These are phyloP conservation scores for Scleroderma citrinum DNA, from an alignment of 768 basidiomycete species.

Conservation along the genomic window DNA sequence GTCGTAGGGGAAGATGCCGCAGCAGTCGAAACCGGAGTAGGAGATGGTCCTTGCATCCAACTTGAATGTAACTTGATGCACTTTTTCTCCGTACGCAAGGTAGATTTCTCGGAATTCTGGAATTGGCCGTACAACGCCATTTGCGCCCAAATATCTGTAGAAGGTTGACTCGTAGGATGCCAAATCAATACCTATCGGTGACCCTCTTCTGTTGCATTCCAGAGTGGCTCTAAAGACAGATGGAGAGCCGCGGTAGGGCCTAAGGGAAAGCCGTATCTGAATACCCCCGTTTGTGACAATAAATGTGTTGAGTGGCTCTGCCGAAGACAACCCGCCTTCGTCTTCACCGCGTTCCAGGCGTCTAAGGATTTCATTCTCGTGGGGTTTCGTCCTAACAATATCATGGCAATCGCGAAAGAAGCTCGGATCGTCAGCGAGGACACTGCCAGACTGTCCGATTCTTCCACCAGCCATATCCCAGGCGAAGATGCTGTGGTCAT, in stretches of 20 bases:
- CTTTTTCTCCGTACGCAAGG: not conserved
- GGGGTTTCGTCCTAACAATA: not conserved
- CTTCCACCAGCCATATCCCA: not conserved
- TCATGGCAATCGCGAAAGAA: not conserved
- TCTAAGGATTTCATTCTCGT: not conserved
- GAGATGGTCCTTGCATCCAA: not conserved
- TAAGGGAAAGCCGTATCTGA: not conserved
- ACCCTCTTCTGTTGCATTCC: not conserved
- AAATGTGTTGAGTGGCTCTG: not conserved
- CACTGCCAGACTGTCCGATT: not conserved
- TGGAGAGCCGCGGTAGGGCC: not conserved
- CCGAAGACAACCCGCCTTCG: not conserved
- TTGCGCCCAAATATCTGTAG: not conserved
- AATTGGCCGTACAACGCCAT: not conserved
- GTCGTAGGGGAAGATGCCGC: not conserved
- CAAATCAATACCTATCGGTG: not conserved
- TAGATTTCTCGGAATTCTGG: not conserved
- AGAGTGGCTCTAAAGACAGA: not conserved
- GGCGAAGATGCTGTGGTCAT: constrained; percentile 2
- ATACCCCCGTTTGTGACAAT: not conserved
- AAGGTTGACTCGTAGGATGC: not conserved
- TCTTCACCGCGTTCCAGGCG: not conserved
- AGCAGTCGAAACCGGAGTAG: not conserved
- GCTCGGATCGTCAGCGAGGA: not conserved
- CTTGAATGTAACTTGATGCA: not conserved